Evolutionary conservation across 169 alveolate genomes (phyloP), one percentile per base, ranked within the genome.

Genomic region (Eimeria nieschulzi): DNA sequence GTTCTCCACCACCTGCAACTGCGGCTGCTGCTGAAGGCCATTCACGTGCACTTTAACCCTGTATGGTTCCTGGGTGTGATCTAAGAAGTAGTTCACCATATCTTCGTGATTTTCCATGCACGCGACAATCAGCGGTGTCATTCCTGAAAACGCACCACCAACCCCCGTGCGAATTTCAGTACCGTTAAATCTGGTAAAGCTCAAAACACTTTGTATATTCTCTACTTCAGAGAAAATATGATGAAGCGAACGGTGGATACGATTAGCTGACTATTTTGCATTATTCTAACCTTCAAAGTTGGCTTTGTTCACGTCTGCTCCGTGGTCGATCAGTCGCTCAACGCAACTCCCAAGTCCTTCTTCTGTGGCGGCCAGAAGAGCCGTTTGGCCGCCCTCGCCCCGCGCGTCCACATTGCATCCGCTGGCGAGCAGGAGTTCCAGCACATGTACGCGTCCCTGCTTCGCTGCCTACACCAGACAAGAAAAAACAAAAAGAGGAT

Each of bases 291-390:
- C 92, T 23, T 72, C 91, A 64, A 66, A 63, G 79, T 92, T 76
- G 26, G 84, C 71, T 9, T 64, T 68, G 87, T 92, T 83, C n/a
- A 92, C 86, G 26, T 92, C 92, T 10, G 93, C 92, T 21, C 94
- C 94, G 64, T 78, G 73, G 70, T 83, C 88, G 70, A 92, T 80
- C 73, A 92, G 73, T 5, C 83, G 84, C 88, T 86, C 82, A 21
- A 95, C 90, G 83, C 96, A 94, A 25, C 94, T 96, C 79, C 96
- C 83, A 68, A 92, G 92, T 13, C 96, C 97, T 90, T 96, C 98
- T 91, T 96, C 97, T 19, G 97, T 94, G 12, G 97, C 97, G 10
- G 94, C 97, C 84, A 96, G 96, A 53, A 96, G 92, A 15, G 98
- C 95, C 39, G 96, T 94, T 56, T 79, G 90, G 9, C 95, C 93